phyloP scores from a whole-genome alignment of 1,284 basidiomycete genomes.

The Malassezia pachydermatis region DNA sequence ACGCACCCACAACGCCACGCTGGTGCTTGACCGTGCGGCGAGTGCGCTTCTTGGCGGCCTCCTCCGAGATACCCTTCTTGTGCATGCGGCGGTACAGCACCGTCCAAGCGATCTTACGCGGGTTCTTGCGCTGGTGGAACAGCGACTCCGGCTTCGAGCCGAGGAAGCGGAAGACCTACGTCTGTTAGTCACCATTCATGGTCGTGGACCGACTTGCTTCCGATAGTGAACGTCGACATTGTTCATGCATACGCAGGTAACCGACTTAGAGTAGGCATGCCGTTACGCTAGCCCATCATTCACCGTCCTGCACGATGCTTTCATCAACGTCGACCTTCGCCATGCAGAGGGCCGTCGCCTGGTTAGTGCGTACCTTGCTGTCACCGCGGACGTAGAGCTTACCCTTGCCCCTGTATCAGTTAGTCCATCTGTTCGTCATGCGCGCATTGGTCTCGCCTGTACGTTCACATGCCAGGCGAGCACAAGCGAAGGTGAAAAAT shows the following conservation, averaged over 20 bases:
- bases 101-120: slow-evolving; percentile 99
- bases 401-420: slow-evolving; percentile 37
- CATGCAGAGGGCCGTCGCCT: not conserved
- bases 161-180: slow-evolving; percentile 46
- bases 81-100: slow-evolving; percentile 93
- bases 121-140: slow-evolving; percentile 99
- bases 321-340: not conserved
- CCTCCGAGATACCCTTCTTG: slow-evolving; percentile 99
- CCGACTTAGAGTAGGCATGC: too few species aligned
- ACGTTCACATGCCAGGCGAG: not conserved
- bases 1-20: slow-evolving; percentile 94
- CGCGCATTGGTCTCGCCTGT: not conserved
- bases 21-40: slow-evolving; percentile 95
- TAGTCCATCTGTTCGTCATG: not conserved
- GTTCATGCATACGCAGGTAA: too few species aligned
- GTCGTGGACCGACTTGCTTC: too few species aligned
- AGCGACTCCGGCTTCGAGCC: slow-evolving; percentile 66
- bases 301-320: not conserved
- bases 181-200: slow-evolving; percentile 1
- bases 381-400: slow-evolving; percentile 47
- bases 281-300: not conserved
- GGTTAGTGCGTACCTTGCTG: slow-evolving; percentile 49
- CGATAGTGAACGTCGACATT: too few species aligned
- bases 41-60: slow-evolving; percentile 95
- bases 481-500: not conserved